A percentile compares a stretch with the other conserved stretches of the same genome.
Conservation (phyloP, 257 asterid species). For the Lycium barbarum region DNA sequence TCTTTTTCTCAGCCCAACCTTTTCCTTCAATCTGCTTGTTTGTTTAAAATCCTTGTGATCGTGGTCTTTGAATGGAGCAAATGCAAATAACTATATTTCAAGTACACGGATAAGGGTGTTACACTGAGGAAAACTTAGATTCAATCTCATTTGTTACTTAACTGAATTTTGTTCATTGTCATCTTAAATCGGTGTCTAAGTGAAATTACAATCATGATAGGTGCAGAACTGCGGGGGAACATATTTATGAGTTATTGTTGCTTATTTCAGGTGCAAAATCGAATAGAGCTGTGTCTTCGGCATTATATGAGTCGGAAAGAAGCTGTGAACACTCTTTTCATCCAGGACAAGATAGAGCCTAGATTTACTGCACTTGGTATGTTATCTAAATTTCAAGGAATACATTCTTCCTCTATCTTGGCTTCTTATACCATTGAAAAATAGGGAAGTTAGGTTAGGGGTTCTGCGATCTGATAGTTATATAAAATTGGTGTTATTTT, state of each 20-base stretch:
- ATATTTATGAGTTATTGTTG: too few relatives aligned
- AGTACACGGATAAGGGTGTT: too few relatives aligned
- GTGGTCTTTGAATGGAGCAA: background rate
- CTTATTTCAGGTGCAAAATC: conserved; percentile 69
- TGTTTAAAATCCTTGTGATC: background rate
- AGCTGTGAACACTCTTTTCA: conserved; percentile 57
- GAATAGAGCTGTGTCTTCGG: conserved; percentile 73
- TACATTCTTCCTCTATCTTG: conserved; percentile 4
- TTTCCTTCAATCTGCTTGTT: background rate
- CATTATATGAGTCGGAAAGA: conserved; percentile 84
- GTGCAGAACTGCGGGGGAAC: too few relatives aligned
- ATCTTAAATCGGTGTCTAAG: background rate
- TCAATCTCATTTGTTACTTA: background rate
- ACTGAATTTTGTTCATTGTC: background rate
- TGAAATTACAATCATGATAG: background rate
- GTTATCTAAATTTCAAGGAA: conserved; percentile 25
- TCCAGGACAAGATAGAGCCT: conserved; percentile 69
- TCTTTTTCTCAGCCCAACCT: conserved; percentile 11
- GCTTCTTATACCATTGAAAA: background rate
- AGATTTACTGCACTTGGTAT: conserved; percentile 75
- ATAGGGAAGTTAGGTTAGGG: background rate
- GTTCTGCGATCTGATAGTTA: too few relatives aligned
- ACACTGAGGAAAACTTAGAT: background rate
- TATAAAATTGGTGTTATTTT: too few relatives aligned
- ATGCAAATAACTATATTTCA: background rate